Conservation (phyloP, 768 basidiomycete species). For the Scleroderma bovista region DNA sequence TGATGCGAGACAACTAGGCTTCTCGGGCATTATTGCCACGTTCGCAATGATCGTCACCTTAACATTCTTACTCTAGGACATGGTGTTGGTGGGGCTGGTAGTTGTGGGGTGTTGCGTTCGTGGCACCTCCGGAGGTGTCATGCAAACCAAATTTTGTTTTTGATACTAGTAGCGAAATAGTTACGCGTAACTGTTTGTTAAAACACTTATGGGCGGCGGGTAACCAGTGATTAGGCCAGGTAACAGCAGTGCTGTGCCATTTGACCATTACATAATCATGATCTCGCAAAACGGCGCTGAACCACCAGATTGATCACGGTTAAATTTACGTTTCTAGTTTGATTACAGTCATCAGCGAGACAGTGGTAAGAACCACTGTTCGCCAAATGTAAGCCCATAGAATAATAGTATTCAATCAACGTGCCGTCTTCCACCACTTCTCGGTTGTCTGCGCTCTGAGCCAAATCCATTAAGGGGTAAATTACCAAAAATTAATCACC, state of each 20-base stretch:
- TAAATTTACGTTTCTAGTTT: not conserved
- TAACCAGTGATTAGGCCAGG: too few relatives aligned
- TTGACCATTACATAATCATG: too few relatives aligned
- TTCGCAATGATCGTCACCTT: conserved; percentile 20
- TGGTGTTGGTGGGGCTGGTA: too few relatives aligned
- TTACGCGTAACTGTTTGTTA: too few relatives aligned
- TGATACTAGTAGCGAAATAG: too few relatives aligned
- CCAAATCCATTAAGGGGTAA: not conserved
- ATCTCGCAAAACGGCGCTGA: not conserved
- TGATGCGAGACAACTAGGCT: conserved; percentile 40
- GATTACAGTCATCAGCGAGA: not conserved
- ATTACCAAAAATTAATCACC: not conserved
- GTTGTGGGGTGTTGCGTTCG: too few relatives aligned
- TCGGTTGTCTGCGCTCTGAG: conserved; percentile 18
- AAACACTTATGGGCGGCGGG: too few relatives aligned
- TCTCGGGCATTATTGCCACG: conserved; percentile 49
- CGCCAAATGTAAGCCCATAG: not conserved
- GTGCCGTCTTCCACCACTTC: conserved; percentile 16
- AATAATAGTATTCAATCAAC: conserved; percentile 6
- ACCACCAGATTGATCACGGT: not conserved
- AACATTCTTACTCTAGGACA: too few relatives aligned
- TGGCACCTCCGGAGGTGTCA: too few relatives aligned
- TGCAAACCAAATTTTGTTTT: too few relatives aligned
- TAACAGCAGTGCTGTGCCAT: too few relatives aligned
- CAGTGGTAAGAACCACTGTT: not conserved